phyloP scores from a whole-genome alignment of 495 filamentous ascomycete species.

The Trichocladium uniseriatum region DNA sequence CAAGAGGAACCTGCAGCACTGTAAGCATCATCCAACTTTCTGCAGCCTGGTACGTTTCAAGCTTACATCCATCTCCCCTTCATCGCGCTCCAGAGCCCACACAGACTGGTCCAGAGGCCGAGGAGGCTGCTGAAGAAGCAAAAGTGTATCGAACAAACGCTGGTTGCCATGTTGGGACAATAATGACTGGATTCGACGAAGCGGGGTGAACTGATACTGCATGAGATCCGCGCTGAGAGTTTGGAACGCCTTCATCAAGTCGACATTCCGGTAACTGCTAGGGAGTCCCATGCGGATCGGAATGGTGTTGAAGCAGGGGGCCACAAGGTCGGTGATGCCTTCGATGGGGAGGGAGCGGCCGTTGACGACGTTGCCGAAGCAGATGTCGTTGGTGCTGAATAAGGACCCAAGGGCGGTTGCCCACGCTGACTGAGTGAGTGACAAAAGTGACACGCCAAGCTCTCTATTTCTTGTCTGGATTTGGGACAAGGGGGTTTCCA shows the following conservation, averaged over 20 bases:
- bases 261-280: constrained; percentile 34
- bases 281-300: constrained; percentile 57
- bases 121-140: constrained; percentile 57
- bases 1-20: constrained; percentile 46
- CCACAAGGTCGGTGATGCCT: constrained; percentile 59
- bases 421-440: constrained; percentile 62
- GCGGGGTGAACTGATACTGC: constrained; percentile 56
- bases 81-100: constrained; percentile 58
- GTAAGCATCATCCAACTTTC: constrained; percentile 4
- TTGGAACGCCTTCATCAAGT: constrained; percentile 47
- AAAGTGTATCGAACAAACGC: constrained; percentile 63
- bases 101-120: constrained; percentile 44
- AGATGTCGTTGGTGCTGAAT: constrained; percentile 51
- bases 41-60: neutral
- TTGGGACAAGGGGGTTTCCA: constrained; percentile 27
- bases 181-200: constrained; percentile 51
- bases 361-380: constrained; percentile 72
- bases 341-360: constrained; percentile 58
- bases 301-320: constrained; percentile 83
- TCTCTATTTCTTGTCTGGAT: constrained; percentile 41
- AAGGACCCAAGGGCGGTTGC: constrained; percentile 46
- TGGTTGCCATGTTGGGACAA: constrained; percentile 20
- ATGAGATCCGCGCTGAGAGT: constrained; percentile 47
- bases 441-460: constrained; percentile 50
- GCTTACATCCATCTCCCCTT: constrained; percentile 65